These are phyloP conservation scores for Pseudopithomyces chartarum DNA, from an alignment of 2,329 filamentous ascomycete species.

Conservation along the genomic window DNA sequence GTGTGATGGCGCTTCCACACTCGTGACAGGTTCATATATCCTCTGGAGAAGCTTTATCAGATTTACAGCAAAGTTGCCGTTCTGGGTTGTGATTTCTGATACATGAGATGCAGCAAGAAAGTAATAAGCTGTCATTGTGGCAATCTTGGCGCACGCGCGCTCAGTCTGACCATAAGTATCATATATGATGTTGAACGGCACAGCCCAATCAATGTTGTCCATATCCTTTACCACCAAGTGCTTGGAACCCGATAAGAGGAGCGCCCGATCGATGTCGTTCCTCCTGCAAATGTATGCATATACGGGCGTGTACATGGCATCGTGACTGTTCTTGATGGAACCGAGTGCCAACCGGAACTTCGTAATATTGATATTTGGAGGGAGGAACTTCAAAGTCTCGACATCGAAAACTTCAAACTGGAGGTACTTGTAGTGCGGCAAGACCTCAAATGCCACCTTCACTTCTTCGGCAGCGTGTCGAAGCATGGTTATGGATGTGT, in stretches of 20 bases:
- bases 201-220: neutral
- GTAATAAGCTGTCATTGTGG: slow-evolving; percentile 1
- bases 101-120: slow-evolving; percentile 6
- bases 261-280: neutral
- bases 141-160: neutral
- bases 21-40: neutral
- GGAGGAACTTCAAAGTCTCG: neutral
- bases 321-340: neutral
- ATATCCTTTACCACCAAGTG: neutral
- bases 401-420: neutral
- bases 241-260: neutral
- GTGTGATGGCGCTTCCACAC: neutral
- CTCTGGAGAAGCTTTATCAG: neutral
- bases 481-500: neutral
- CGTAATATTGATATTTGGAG: neutral
- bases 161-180: neutral
- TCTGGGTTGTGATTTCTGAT: neutral
- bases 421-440: neutral
- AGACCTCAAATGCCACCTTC: neutral
- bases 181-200: slow-evolving; percentile 3
- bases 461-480: neutral
- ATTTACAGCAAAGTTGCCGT: neutral
- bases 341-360: neutral
- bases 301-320: neutral
- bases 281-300: slow-evolving; percentile 8